Evolutionary conservation across 768 basidiomycete genomes (phyloP), one percentile per base, ranked within the genome.

Genomic region (Amanita subjunquillea): DNA sequence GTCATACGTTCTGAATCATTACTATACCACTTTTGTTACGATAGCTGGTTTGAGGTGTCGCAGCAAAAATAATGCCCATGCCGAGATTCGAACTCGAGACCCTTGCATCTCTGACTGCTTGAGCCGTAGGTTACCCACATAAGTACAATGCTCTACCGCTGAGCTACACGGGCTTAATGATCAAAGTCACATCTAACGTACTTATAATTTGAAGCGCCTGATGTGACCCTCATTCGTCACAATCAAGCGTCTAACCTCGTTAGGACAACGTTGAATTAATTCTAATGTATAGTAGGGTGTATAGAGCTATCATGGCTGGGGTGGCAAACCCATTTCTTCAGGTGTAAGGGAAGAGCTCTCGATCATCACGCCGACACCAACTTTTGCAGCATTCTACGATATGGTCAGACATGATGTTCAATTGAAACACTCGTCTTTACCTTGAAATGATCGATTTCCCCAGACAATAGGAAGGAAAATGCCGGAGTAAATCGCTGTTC

Each of bases 391-490:
- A 68, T 92, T 93, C 92, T 97, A 40, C 15, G 6, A 54, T n/a
- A 43, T 23, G 20, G n/a, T 27, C 39, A 36, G n/a, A 20, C 25
- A 15, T 27, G 54, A 12, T 54, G 55, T 7, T 15, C 49, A 13
- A 46, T 39, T 3, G 4, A 42, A 58, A 6, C 22, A 29, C 8
- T 42, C 23, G 53, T 54, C 70, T 9, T 56, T 60, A 91, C 93
- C 84, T 94, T 98, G 76, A 91, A 87, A 78, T 99, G 96, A 67
- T 99, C 96, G 59, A 99, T 92, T 76, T 99, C 96, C 8, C 96
- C 96, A 15, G 91, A 80, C 43, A 99, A 83, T 60, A 94, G 67
- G 77, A 99, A 96, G 12, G 91, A 83, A 63, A 99, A 97, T 7
- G 90, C 82, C 3, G 96, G 96, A 10, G 91, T 90, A 66, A 98